These are phyloP conservation scores for Ilyonectria destructans DNA, from an alignment of 2,329 filamentous ascomycete species.

Conservation along the genomic window DNA sequence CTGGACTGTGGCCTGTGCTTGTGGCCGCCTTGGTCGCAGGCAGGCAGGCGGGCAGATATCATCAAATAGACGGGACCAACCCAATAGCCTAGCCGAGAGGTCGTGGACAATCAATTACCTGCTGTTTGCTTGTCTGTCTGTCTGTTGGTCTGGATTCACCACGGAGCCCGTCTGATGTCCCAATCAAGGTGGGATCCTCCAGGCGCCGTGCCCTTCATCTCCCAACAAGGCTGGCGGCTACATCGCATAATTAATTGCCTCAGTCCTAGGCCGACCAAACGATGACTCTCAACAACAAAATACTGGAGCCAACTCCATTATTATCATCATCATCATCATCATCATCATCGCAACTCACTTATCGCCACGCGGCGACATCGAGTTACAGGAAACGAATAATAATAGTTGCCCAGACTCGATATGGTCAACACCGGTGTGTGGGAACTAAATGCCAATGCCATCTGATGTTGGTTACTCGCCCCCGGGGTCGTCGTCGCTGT, in stretches of 20 bases:
- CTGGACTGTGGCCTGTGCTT: slow-evolving; percentile 13
- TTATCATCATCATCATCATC: slow-evolving; percentile 9
- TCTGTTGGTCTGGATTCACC: slow-evolving; percentile 17
- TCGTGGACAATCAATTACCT: slow-evolving; percentile 6
- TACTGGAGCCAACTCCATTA: slow-evolving; percentile 14
- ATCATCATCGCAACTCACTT: slow-evolving; percentile 13
- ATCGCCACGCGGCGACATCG: slow-evolving; percentile 30
- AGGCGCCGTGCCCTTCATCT: slow-evolving; percentile 17
- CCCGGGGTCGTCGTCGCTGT: slow-evolving; percentile 23
- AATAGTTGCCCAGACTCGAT: slow-evolving; percentile 24
- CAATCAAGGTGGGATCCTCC: slow-evolving; percentile 26
- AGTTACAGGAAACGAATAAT: slow-evolving; percentile 29
- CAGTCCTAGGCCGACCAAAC: slow-evolving; percentile 3
- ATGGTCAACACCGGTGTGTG: slow-evolving; percentile 31
- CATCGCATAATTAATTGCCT: slow-evolving; percentile 32
- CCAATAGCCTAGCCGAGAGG: slow-evolving; percentile 14
- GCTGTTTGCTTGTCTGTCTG: background rate
- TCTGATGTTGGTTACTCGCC: slow-evolving; percentile 20
- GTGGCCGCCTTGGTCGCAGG: background rate
- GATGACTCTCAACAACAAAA: slow-evolving; percentile 4
- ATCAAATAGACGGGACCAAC: slow-evolving; percentile 1
- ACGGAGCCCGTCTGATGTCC: slow-evolving; percentile 12
- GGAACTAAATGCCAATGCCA: slow-evolving; percentile 19
- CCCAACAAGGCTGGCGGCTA: slow-evolving; percentile 15
- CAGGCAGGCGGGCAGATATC: background rate